Percentiles rank a stretch among this genome's conserved stretches.
Conservation (phyloP, 345 rosid species). For the Eucalyptus rudis region DNA sequence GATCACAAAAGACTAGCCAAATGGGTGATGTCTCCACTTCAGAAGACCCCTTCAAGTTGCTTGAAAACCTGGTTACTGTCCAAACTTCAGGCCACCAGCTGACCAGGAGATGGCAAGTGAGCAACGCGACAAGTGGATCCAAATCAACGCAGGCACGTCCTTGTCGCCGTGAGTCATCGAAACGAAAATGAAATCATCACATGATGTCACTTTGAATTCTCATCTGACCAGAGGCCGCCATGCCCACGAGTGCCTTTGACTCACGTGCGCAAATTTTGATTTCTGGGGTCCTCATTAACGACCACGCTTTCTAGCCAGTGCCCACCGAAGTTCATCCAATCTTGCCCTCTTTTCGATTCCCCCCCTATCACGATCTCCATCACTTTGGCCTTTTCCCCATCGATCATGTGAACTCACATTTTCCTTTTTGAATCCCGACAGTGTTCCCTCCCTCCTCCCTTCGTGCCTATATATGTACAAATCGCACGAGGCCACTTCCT, state of each 20-base stretch:
- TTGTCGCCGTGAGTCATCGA: not conserved
- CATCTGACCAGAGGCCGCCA: not conserved
- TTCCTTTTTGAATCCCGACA: not conserved
- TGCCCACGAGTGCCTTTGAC: constrained; percentile 20
- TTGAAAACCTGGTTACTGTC: not conserved
- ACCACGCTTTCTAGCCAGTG: not conserved
- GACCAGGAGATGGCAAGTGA: not conserved
- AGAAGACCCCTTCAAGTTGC: not conserved
- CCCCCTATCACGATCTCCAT: not conserved
- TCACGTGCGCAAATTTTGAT: constrained; percentile 24
- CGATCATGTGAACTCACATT: not conserved
- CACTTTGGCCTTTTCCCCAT: not conserved
- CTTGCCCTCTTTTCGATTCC: not conserved
- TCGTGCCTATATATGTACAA: constrained; percentile 7
- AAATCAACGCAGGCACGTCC: not conserved
- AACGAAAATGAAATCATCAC: not conserved
- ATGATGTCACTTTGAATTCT: not conserved
- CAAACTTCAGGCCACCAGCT: not conserved
- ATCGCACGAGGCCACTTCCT: not conserved
- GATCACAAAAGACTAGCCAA: not conserved
- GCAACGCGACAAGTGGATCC: not conserved
- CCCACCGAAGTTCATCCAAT: constrained; percentile 8
- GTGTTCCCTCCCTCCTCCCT: not conserved
- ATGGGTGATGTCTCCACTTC: not conserved
- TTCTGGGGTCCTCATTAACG: not conserved